Conservation (phyloP, 495 filamentous ascomycete species). For the Neurospora sp. region DNA sequence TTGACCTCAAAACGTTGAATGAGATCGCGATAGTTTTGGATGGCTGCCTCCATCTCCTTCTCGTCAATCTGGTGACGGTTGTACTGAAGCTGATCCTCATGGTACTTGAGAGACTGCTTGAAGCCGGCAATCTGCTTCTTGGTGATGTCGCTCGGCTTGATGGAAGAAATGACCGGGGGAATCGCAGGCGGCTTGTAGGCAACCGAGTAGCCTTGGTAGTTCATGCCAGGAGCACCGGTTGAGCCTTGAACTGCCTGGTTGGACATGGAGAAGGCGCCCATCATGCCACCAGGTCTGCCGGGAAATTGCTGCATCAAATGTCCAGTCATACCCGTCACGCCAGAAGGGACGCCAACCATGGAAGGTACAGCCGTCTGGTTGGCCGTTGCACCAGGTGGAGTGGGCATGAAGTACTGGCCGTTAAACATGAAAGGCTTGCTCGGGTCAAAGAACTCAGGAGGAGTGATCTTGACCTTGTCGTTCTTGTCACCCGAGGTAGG, state of each 20-base stretch:
- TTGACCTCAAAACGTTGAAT: constrained; percentile 31
- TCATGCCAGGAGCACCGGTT: background rate
- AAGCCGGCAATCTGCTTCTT: constrained; percentile 36
- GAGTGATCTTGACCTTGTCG: constrained; percentile 30
- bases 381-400: constrained; percentile 12
- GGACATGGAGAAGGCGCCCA: constrained; percentile 3
- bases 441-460: constrained; percentile 35
- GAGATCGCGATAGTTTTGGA: constrained; percentile 20
- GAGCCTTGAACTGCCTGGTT: constrained; percentile 1
- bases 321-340: constrained; percentile 4
- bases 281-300: constrained; percentile 9
- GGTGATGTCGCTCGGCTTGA: constrained; percentile 38
- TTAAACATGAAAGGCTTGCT: constrained; percentile 38
- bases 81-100: constrained; percentile 37
- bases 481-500: constrained; percentile 23
- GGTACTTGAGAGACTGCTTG: constrained; percentile 35
- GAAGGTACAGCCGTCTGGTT: constrained; percentile 14
- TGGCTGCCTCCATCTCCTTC: constrained; percentile 24
- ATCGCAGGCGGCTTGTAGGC: constrained; percentile 16
- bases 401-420: constrained; percentile 38
- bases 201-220: constrained; percentile 10
- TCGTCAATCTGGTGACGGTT: constrained; percentile 44
- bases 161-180: constrained; percentile 31
- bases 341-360: constrained; percentile 15
- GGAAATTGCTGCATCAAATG: constrained; percentile 15